Conservation (phyloP, 176 grass and related monocot genomes). For the Lolium perenne region DNA sequence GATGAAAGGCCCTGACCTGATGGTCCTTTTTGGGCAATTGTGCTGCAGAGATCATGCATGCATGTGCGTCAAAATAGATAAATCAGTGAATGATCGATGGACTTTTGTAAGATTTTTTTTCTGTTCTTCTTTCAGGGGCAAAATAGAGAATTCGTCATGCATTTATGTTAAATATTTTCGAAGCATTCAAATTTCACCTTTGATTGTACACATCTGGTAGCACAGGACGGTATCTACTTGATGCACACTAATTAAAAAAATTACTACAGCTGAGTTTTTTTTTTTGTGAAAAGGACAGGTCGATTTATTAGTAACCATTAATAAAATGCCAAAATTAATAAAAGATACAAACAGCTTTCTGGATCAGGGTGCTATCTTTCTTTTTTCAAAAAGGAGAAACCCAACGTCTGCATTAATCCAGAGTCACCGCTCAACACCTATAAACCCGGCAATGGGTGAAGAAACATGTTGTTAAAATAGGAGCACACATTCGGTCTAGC, state of each 20-base stretch:
- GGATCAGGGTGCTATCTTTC: no score
- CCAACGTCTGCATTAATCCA: no score
- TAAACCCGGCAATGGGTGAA: no score
- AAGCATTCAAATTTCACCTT: neutral
- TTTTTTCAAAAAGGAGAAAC: no score
- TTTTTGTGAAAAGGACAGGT: no score
- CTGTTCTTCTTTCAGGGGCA: neutral
- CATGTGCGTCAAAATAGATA: constrained; percentile 24
- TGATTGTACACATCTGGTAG: neutral
- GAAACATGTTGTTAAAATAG: no score
- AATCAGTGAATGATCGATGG: neutral
- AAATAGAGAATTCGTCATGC: neutral
- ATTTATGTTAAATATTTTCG: neutral
- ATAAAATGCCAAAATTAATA: no score
- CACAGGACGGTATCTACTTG: neutral
- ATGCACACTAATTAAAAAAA: neutral
- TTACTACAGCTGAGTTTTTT: no score
- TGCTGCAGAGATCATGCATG: neutral
- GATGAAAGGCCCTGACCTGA: neutral
- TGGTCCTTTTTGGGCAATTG: constrained; percentile 17
- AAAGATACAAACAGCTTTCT: no score
- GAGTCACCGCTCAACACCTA: no score
- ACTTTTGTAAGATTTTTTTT: neutral
- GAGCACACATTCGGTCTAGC: no score
- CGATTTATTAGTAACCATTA: no score